Evolutionary conservation across 163 green algal species (phyloP).

Genomic region (Chloroidium sp.): DNA sequence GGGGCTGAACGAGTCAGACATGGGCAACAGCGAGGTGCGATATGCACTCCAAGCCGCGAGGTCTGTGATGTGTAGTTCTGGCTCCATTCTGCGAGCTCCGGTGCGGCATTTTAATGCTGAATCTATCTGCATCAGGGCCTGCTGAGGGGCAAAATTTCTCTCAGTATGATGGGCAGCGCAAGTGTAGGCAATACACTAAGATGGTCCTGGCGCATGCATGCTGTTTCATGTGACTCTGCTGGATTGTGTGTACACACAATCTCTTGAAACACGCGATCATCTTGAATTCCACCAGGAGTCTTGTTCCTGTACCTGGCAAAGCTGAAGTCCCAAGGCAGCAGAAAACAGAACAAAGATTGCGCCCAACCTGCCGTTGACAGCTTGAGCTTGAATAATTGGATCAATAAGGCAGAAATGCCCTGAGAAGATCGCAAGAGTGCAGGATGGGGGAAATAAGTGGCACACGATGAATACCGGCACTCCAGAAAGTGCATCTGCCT

Average conservation of each 20-base stretch:
- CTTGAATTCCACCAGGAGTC: too few relatives aligned
- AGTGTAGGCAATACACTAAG: not conserved
- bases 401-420: not conserved
- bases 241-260: too few relatives aligned
- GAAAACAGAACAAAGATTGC: not conserved
- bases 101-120: too few relatives aligned
- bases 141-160: too few relatives aligned
- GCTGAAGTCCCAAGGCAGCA: not conserved
- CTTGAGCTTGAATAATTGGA: not conserved
- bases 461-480: not conserved
- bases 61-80: not conserved
- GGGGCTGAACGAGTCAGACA: constrained; percentile 71
- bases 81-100: not conserved
- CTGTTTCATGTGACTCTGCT: not conserved
- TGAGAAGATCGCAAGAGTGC: not conserved
- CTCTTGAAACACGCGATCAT: too few relatives aligned
- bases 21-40: constrained; percentile 51
- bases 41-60: not conserved
- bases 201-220: not conserved
- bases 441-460: not conserved
- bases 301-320: not conserved
- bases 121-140: too few relatives aligned
- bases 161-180: too few relatives aligned
- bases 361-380: not conserved
- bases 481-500: not conserved